A percentile compares a stretch with the other conserved stretches of the same genome.
phyloP scores from a whole-genome alignment of 2,329 filamentous ascomycete species.

The Aphanoascus verrucosus region DNA sequence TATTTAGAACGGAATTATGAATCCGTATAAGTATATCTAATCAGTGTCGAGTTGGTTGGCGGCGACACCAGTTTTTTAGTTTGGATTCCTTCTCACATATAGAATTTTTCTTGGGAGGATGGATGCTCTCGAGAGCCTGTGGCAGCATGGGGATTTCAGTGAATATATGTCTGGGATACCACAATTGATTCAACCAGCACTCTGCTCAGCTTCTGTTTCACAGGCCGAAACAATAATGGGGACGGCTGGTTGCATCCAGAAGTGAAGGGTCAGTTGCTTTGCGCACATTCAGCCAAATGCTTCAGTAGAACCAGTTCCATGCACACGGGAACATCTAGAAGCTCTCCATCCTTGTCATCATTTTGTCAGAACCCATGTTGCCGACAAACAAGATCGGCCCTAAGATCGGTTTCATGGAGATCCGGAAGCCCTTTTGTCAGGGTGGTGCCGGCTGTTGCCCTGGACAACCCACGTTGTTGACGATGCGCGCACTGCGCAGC shows the following conservation, averaged over 20 bases:
- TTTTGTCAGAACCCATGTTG: no score
- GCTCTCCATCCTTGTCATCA: no score
- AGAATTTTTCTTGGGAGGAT: no score
- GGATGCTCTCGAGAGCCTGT: no score
- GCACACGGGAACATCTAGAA: neutral
- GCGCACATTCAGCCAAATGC: neutral
- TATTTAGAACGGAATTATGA: slow-evolving; percentile 87
- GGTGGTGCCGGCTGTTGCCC: slow-evolving; percentile 17
- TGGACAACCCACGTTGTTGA: slow-evolving; percentile 14
- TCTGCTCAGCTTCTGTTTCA: neutral
- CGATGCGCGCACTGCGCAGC: neutral
- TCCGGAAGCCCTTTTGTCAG: slow-evolving; percentile 4
- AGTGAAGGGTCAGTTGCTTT: neutral
- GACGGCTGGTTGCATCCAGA: neutral
- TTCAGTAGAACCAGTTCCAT: neutral
- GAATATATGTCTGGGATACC: neutral
- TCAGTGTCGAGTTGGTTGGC: neutral
- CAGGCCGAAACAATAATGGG: neutral
- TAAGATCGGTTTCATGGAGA: neutral
- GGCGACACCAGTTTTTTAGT: no score
- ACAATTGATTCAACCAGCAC: neutral
- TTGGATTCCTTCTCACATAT: no score
- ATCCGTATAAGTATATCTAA: slow-evolving; percentile 89
- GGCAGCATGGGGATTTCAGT: no score
- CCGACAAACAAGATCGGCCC: neutral